Conservation (phyloP, 805 yeast genomes). For the Myxozyma mucilagina region DNA sequence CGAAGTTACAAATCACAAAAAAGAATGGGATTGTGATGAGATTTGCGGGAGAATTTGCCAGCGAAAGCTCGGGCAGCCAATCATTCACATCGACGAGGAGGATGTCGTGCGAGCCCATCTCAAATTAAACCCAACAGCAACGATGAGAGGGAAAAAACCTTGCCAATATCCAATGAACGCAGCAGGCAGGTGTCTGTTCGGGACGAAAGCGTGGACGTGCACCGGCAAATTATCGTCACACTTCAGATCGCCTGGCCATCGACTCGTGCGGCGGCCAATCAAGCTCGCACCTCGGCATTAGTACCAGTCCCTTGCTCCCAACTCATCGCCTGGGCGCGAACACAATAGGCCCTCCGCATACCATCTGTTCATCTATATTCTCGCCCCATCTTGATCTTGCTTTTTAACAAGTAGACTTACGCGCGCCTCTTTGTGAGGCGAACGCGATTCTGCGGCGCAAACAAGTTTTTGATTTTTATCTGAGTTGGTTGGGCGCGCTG, state of each 20-base stretch:
- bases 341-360: not conserved
- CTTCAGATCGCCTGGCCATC: not conserved
- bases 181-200: not conserved
- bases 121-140: too few species aligned
- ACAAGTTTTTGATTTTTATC: not conserved
- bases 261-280: slow-evolving; percentile 17
- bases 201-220: not conserved
- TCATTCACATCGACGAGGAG: too few species aligned
- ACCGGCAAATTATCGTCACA: slow-evolving; percentile 1
- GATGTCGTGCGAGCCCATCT: too few species aligned
- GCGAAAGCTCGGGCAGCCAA: too few species aligned
- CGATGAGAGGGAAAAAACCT: too few species aligned
- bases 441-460: not conserved
- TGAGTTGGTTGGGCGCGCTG: slow-evolving; percentile 24
- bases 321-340: not conserved
- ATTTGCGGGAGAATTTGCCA: too few species aligned
- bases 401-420: not conserved
- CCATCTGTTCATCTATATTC: not conserved
- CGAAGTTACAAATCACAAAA: too few species aligned
- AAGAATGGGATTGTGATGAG: too few species aligned
- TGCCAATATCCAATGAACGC: not conserved
- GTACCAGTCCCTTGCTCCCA: not conserved
- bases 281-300: not conserved
- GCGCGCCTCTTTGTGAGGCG: not conserved
- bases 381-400: not conserved